A percentile compares a stretch with the other conserved stretches of the same genome.
Evolutionary conservation across 441 rosid species (phyloP).

Genomic region (Erodium chrysanthum): DNA sequence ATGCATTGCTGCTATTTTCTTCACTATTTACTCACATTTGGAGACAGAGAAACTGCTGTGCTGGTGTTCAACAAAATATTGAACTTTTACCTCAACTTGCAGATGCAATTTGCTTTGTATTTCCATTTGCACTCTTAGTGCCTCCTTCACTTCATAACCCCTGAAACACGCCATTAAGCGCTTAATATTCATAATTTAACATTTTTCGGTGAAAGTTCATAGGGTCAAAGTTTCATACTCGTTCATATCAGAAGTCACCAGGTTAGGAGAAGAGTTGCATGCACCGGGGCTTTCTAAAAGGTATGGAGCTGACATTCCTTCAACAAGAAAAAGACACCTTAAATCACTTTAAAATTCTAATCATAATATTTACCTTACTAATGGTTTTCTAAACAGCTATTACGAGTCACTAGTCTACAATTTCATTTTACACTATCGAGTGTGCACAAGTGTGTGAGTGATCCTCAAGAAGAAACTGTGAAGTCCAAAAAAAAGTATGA

Average conservation of each 20-base stretch:
- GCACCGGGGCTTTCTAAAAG: constrained; percentile 35
- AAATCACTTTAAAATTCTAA: constrained; percentile 13
- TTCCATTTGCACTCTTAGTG: constrained; percentile 60
- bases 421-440: background rate
- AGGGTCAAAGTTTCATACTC: constrained; percentile 28
- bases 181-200: constrained; percentile 1
- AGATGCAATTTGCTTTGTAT: constrained; percentile 55
- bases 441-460: background rate
- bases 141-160: constrained; percentile 59
- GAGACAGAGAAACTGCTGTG: too few relatives aligned
- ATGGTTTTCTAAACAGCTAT: constrained; percentile 5
- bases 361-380: background rate
- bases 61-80: too few relatives aligned
- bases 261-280: constrained; percentile 27
- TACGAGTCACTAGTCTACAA: background rate
- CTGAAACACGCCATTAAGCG: constrained; percentile 21
- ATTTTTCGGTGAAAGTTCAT: background rate
- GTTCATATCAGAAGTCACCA: constrained; percentile 32
- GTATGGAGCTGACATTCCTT: constrained; percentile 39
- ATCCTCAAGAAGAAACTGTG: constrained; percentile 1
- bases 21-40: too few relatives aligned
- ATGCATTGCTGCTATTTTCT: too few relatives aligned
- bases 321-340: constrained; percentile 4
- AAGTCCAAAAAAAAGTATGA: too few relatives aligned
- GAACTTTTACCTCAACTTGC: constrained; percentile 45